A percentile compares a stretch with the other conserved stretches of the same genome.
Evolutionary conservation across 1,284 basidiomycete genomes (phyloP).

Genomic region (Trametes pubescens): DNA sequence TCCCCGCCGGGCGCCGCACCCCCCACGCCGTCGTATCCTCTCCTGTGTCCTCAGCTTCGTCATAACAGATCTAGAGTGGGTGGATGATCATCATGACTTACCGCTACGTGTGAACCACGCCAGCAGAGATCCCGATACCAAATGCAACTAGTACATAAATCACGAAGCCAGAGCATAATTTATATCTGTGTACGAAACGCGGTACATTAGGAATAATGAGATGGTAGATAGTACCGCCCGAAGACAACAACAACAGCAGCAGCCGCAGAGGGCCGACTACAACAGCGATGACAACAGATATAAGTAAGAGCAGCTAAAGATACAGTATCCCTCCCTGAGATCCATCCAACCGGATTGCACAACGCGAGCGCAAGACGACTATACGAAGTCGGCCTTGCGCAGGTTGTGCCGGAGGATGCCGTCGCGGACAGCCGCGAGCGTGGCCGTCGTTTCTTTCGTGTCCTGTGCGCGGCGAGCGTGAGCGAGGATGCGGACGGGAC

Average conservation of each 20-base stretch:
- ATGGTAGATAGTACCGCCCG: not conserved
- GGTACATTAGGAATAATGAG: not conserved
- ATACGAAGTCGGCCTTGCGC: conserved; percentile 43
- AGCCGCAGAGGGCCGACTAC: too few species aligned
- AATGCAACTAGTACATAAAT: too few species aligned
- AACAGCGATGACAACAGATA: not conserved
- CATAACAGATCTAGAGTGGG: too few species aligned
- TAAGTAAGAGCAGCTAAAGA: not conserved
- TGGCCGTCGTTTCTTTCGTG: conserved; percentile 51
- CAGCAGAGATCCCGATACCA: too few species aligned
- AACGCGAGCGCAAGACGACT: not conserved
- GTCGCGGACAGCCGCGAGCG: conserved; percentile 57
- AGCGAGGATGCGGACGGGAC: not conserved
- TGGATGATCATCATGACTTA: too few species aligned
- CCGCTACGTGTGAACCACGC: too few species aligned
- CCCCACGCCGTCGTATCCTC: too few species aligned
- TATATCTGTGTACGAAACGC: not conserved
- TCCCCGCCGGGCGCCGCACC: too few species aligned
- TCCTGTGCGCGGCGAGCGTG: conserved; percentile 43
- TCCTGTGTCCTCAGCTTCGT: too few species aligned
- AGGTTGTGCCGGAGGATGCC: conserved; percentile 63
- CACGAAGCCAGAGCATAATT: too few species aligned
- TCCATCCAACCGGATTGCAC: too few species aligned
- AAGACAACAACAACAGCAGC: not conserved
- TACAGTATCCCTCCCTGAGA: not conserved